Evolutionary conservation across 169 alveolate species (phyloP).

Genomic region (Eimeria acervulina): DNA sequence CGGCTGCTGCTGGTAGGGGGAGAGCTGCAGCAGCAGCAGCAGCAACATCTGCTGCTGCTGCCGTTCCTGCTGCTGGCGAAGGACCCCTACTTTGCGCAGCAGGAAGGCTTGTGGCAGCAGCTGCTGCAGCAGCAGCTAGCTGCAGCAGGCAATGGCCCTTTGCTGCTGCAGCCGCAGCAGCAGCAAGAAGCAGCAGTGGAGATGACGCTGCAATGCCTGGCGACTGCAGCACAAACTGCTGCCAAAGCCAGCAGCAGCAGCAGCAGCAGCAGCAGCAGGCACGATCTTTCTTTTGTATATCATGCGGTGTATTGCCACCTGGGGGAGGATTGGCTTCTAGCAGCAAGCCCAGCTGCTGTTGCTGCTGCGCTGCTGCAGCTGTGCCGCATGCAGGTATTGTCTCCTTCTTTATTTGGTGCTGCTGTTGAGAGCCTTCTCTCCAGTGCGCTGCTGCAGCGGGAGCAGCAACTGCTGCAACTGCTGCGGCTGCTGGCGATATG

Average conservation of each 20-base stretch:
- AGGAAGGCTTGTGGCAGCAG: conserved; percentile 62
- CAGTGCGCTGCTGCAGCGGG: conserved; percentile 9
- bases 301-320: conserved; percentile 50
- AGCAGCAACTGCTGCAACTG: neutral
- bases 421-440: conserved; percentile 34
- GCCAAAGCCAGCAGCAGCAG: neutral
- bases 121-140: conserved; percentile 68
- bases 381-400: neutral
- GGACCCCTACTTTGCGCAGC: conserved; percentile 42
- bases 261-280: neutral
- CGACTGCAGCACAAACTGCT: conserved; percentile 15
- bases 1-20: conserved; percentile 34
- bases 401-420: neutral
- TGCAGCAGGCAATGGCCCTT: neutral
- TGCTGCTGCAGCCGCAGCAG: conserved; percentile 59
- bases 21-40: conserved; percentile 51
- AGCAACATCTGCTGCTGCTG: conserved; percentile 22
- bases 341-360: conserved; percentile 72
- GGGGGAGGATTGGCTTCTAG: conserved; percentile 59
- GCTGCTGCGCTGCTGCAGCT: conserved; percentile 77
- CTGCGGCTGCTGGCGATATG: conserved; percentile 43
- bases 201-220: neutral
- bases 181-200: conserved; percentile 32
- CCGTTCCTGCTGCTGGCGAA: conserved; percentile 54
- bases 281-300: neutral